A percentile compares a stretch with the other conserved stretches of the same genome.
phyloP scores from a whole-genome alignment of 2,329 filamentous ascomycete genomes.

The Intubia oerlemansii region DNA sequence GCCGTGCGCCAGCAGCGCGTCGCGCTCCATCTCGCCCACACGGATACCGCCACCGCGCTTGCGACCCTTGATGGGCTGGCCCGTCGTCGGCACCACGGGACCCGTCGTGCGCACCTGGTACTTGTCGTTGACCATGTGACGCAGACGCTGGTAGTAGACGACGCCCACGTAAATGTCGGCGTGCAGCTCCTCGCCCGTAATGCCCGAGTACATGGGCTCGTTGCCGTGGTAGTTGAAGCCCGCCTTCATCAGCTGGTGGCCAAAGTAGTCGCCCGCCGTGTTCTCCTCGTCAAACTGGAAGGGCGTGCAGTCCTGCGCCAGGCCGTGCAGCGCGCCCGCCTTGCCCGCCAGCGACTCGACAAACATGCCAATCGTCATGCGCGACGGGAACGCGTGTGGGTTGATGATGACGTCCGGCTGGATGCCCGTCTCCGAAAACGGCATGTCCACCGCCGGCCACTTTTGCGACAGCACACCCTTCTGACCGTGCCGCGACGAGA shows the following conservation, averaged over 20 bases:
- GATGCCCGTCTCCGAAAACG: constrained; percentile 89
- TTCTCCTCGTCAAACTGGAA: constrained; percentile 89
- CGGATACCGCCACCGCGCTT: constrained; percentile 96
- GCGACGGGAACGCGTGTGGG: constrained; percentile 94
- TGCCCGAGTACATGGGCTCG: constrained; percentile 95
- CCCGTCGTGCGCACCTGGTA: constrained; percentile 95
- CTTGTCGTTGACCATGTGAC: constrained; percentile 99
- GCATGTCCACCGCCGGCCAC: constrained; percentile 87
- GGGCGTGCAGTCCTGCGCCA: constrained; percentile 90
- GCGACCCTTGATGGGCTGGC: constrained; percentile 91
- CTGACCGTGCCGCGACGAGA: constrained; percentile 94
- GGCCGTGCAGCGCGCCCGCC: constrained; percentile 75
- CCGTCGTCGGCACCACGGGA: constrained; percentile 72
- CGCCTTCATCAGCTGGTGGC: constrained; percentile 81
- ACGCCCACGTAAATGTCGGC: constrained; percentile 94
- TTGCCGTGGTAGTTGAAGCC: constrained; percentile 98
- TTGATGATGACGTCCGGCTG: constrained; percentile 98
- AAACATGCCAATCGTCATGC: constrained; percentile 99
- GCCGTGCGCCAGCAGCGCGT: constrained; percentile 84
- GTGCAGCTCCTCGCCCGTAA: constrained; percentile 82
- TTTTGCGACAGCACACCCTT: constrained; percentile 95
- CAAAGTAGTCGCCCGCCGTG: constrained; percentile 85
- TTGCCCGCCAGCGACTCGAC: constrained; percentile 94
- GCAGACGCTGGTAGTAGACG: constrained; percentile 92
- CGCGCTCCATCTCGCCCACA: constrained; percentile 97